Base-by-base conservation (phyloP, 768 basidiomycete species). In the Termitomyces sp. region DNA sequence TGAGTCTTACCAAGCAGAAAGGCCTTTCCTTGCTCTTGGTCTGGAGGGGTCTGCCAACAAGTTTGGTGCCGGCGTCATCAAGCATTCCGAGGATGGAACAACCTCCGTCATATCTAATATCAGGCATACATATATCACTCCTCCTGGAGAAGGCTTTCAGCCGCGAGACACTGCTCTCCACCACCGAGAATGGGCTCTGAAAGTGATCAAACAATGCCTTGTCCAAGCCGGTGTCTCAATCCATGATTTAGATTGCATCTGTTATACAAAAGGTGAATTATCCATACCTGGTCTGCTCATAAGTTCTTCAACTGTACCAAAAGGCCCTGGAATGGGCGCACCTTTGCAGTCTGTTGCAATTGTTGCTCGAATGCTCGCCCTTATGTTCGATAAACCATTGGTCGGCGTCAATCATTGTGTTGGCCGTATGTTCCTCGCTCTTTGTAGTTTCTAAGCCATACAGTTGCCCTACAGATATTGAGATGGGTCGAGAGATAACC, bases 381-480 rank as follows among this genome's bases (percentile, higher is more conserved):
- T 97, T 4, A 70, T 99, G 57, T 94, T 88, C 70, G 72, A 83
- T 64, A 98, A 97, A 67, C 96, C 97, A 3, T 79, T 99, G 5
- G 85, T 99, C 3, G 95, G 94, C 1, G 97, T 98, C n/a, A 99
- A 99, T 70, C 97, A 99, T 71, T 99, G 97, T 66, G 87, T 99
- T 33, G 97, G 97, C 50, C 97, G 97, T 98, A 67, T 72, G 92
- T 74, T 16, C 56, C 46, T 55, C 51, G 47, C 20, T 14, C 30
- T 28, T 47, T 35, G 9, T 32, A 20, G 41, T 30, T 45, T 61
- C 40, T 41, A 30, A 41, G 20, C n/a, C 10, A 24, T 30, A 26
- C 5, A 20, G 24, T 55, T 45, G 22, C 58, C 22, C 16, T 14
- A 28, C 67, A 98, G 97, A 99, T 71, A 99, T 99, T 62, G 97